These are phyloP conservation scores for Cercospora brassicicola DNA, from an alignment of 2,329 filamentous ascomycete genomes.

Conservation along the genomic window DNA sequence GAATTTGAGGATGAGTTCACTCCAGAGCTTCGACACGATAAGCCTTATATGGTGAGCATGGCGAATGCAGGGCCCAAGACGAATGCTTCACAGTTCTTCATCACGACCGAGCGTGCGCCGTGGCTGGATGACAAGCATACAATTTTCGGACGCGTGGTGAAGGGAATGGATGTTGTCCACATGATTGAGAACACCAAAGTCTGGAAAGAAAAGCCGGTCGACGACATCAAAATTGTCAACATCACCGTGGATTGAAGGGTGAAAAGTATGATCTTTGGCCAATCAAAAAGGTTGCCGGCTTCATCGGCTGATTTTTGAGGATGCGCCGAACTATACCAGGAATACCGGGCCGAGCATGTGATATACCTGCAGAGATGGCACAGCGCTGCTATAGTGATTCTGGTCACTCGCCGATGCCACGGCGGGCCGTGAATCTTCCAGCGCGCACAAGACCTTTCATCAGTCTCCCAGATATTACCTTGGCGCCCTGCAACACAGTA, in stretches of 20 bases:
- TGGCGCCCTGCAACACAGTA: no score
- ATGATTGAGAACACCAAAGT: slow-evolving; percentile 90
- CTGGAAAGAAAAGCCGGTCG: slow-evolving; percentile 88
- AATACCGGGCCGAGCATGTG: neutral
- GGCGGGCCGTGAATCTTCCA: neutral
- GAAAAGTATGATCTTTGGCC: neutral
- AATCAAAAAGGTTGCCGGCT: neutral
- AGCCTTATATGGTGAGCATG: slow-evolving; percentile 95
- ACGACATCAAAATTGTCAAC: slow-evolving; percentile 96
- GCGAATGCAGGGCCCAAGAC: slow-evolving; percentile 94
- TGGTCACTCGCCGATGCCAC: neutral
- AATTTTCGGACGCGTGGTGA: slow-evolving; percentile 86
- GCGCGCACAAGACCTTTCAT: no score
- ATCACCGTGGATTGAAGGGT: slow-evolving; percentile 51
- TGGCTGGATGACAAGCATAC: slow-evolving; percentile 98
- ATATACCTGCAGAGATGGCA: neutral
- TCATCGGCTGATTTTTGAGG: neutral
- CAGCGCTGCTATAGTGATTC: neutral
- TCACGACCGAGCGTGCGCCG: slow-evolving; percentile 94
- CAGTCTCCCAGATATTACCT: no score
- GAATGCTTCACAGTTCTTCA: slow-evolving; percentile 97
- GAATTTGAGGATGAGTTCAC: slow-evolving; percentile 95
- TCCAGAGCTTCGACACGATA: slow-evolving; percentile 79
- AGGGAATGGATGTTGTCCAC: slow-evolving; percentile 91
- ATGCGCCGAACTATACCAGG: neutral